phyloP scores from a whole-genome alignment of 305 asterid genomes.

The Fraxinus paxiana region DNA sequence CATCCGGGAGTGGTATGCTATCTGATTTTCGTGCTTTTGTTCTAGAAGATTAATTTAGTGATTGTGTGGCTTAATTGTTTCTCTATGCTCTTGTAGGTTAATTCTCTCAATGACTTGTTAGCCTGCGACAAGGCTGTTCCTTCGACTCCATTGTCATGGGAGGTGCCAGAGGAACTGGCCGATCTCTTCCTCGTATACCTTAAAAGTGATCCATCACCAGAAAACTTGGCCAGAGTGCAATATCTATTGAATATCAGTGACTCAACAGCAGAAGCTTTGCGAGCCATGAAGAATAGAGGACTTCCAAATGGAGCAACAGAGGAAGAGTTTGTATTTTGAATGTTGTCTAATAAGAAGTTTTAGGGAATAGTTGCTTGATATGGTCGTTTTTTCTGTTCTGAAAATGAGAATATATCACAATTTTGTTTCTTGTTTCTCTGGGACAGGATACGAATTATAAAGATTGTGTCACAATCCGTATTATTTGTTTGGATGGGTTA shows the following conservation, averaged over 20 bases:
- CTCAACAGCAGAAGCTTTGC: slow-evolving; percentile 60
- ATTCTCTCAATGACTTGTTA: slow-evolving; percentile 76
- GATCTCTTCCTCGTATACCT: slow-evolving; percentile 64
- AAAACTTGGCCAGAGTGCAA: slow-evolving; percentile 65
- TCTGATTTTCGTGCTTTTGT: neutral
- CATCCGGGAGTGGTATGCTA: slow-evolving; percentile 66
- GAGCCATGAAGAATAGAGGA: slow-evolving; percentile 46
- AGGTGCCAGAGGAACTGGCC: slow-evolving; percentile 66
- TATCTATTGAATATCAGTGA: slow-evolving; percentile 77
- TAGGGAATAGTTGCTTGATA: neutral
- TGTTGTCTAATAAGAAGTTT: neutral
- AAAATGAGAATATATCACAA: neutral
- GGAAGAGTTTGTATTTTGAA: slow-evolving; percentile 67
- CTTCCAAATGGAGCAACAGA: slow-evolving; percentile 40
- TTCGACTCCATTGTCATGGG: slow-evolving; percentile 73
- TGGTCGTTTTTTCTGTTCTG: neutral
- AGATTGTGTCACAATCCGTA: neutral
- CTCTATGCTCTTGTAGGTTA: slow-evolving; percentile 47
- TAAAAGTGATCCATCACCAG: slow-evolving; percentile 54
- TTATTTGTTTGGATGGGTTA: neutral
- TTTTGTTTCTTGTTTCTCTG: neutral
- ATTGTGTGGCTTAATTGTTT: neutral
- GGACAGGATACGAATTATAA: neutral
- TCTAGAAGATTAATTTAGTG: neutral
- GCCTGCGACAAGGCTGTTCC: slow-evolving; percentile 97